Evolutionary conservation across 129 eudicot species (phyloP).

Genomic region (Oenanthe sinensis): DNA sequence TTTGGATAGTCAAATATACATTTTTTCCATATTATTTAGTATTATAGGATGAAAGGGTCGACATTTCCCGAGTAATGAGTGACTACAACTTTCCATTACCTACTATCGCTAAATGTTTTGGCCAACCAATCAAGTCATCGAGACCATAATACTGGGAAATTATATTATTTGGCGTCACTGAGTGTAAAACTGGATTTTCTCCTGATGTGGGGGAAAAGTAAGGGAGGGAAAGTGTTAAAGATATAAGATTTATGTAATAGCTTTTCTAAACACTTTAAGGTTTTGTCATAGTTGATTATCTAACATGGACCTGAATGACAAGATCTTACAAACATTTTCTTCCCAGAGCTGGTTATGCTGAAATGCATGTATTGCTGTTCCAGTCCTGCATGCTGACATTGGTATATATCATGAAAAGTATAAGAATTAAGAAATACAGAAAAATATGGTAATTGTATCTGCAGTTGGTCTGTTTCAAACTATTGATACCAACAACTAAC

Average conservation of each 20-base stretch:
- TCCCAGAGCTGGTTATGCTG: no score
- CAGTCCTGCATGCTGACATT: no score
- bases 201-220: no score
- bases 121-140: neutral
- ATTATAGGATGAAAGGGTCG: neutral
- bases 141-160: neutral
- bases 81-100: neutral
- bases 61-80: neutral
- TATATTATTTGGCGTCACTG: neutral
- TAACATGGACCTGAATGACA: neutral
- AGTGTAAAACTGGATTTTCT: neutral
- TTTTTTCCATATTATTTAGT: neutral
- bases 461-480: neutral
- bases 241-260: no score
- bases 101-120: neutral
- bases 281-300: neutral
- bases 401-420: no score
- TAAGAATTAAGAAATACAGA: neutral
- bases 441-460: neutral
- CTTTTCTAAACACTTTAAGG: neutral
- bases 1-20: neutral
- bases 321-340: no score
- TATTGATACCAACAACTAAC: no score
- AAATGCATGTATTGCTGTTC: no score
- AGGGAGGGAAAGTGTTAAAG: no score